A percentile compares a stretch with the other conserved stretches of the same genome.
phyloP scores from a whole-genome alignment of 225 moss, liverwort and hornwort genomes.

The Lunularia cruciata region DNA sequence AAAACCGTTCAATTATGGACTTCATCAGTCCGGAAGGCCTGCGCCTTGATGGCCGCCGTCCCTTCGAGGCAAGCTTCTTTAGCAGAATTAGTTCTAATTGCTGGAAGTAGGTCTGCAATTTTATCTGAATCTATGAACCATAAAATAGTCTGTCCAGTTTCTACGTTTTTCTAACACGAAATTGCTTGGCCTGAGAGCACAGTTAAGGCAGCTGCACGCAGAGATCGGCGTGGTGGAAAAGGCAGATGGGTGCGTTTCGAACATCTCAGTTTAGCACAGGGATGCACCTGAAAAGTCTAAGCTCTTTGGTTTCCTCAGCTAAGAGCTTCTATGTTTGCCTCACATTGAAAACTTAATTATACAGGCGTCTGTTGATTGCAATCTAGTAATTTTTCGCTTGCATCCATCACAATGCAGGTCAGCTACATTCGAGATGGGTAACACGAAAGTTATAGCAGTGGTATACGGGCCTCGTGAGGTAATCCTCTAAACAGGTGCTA shows the following conservation, averaged over 20 bases:
- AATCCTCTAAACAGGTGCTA: neutral
- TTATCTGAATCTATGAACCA: neutral
- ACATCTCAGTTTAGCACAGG: too few relatives aligned
- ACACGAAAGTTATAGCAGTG: slow-evolving; percentile 94
- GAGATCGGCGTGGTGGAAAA: slow-evolving; percentile 75
- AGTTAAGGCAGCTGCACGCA: slow-evolving; percentile 86
- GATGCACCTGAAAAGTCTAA: too few relatives aligned
- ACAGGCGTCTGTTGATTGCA: neutral
- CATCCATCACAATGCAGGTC: slow-evolving; percentile 42
- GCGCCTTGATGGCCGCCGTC: slow-evolving; percentile 88
- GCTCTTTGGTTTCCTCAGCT: too few relatives aligned
- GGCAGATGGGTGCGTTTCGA: slow-evolving; percentile 73
- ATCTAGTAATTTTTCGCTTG: neutral
- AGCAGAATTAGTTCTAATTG: neutral
- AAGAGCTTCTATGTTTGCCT: too few relatives aligned
- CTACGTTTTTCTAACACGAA: neutral
- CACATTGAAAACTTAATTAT: too few relatives aligned
- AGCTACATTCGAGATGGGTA: slow-evolving; percentile 95
- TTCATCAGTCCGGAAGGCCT: slow-evolving; percentile 90
- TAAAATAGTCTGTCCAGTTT: neutral
- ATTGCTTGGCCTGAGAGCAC: slow-evolving; percentile 16
- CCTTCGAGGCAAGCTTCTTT: slow-evolving; percentile 52
- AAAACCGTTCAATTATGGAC: too few relatives aligned
- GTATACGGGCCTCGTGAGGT: slow-evolving; percentile 96
- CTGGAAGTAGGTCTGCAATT: neutral